phyloP scores from a whole-genome alignment of 331 rosid species.

The Dryas integrifolia region DNA sequence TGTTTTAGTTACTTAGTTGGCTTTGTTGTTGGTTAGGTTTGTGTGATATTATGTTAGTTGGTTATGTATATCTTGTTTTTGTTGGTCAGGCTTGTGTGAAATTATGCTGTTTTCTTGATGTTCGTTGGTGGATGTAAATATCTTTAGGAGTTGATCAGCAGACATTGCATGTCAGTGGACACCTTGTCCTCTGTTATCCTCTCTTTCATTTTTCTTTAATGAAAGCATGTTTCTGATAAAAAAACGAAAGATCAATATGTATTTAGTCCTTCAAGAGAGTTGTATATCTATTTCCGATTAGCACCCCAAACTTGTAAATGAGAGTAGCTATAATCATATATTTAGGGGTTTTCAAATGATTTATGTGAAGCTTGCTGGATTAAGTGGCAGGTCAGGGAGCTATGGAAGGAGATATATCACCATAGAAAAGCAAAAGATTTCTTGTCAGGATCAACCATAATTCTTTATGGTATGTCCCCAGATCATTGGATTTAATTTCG shows the following conservation, averaged over 20 bases:
- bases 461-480: slow-evolving; percentile 43
- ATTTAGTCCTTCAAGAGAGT: not conserved
- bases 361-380: slow-evolving; percentile 48
- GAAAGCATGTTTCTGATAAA: no score
- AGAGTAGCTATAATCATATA: slow-evolving; percentile 22
- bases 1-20: no score
- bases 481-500: slow-evolving; percentile 22
- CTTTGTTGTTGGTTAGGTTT: no score
- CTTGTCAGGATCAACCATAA: slow-evolving; percentile 31
- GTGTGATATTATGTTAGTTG: no score
- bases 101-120: no score
- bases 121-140: no score
- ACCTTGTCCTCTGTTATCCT: no score
- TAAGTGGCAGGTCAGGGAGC: slow-evolving; percentile 64
- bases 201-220: no score
- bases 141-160: no score
- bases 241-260: not conserved
- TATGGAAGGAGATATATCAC: slow-evolving; percentile 44
- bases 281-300: slow-evolving; percentile 1
- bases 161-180: no score
- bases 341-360: slow-evolving; percentile 39
- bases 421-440: slow-evolving; percentile 34
- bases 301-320: slow-evolving; percentile 20
- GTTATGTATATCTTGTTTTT: no score
- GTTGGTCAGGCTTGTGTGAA: no score